Conservation (phyloP, 805 yeast genomes). For the Candida sphagnicola region DNA sequence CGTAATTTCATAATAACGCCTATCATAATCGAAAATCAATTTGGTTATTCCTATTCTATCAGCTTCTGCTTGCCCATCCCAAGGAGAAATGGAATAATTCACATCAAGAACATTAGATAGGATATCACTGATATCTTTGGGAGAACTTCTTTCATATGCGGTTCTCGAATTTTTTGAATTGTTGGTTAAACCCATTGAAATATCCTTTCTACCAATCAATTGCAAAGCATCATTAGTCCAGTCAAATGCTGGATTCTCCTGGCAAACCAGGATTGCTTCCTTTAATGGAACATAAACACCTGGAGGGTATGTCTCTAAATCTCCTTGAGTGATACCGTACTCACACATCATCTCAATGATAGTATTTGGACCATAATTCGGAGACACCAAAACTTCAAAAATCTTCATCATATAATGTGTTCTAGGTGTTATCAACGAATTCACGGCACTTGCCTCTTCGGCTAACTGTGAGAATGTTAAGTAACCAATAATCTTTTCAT, state of each 20-base stretch:
- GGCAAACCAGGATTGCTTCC: slow-evolving; percentile 54
- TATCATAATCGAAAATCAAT: slow-evolving; percentile 69
- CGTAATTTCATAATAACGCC: slow-evolving; percentile 75
- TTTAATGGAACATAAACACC: slow-evolving; percentile 68
- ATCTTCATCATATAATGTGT: slow-evolving; percentile 55
- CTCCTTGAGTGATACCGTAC: slow-evolving; percentile 45
- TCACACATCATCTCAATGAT: slow-evolving; percentile 62
- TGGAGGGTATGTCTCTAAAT: slow-evolving; percentile 66
- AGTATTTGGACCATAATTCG: slow-evolving; percentile 47
- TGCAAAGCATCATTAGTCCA: slow-evolving; percentile 47
- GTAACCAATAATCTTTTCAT: slow-evolving; percentile 44
- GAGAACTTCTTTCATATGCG: slow-evolving; percentile 5
- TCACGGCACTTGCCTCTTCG: slow-evolving; percentile 58
- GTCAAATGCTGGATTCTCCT: slow-evolving; percentile 46
- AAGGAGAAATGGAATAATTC: slow-evolving; percentile 47
- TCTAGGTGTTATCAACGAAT: slow-evolving; percentile 61
- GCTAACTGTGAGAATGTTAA: slow-evolving; percentile 64
- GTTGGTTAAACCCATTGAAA: slow-evolving; percentile 31
- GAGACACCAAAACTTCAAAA: slow-evolving; percentile 59
- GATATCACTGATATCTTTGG: slow-evolving; percentile 38
- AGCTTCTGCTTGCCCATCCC: slow-evolving; percentile 71
- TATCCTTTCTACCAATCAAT: slow-evolving; percentile 66
- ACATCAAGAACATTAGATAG: slow-evolving; percentile 35
- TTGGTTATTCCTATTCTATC: slow-evolving; percentile 66
- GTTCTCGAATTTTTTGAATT: slow-evolving; percentile 12